Conservation (phyloP, 2,329 filamentous ascomycete genomes). For the Cryoendolithus antarcticus region DNA sequence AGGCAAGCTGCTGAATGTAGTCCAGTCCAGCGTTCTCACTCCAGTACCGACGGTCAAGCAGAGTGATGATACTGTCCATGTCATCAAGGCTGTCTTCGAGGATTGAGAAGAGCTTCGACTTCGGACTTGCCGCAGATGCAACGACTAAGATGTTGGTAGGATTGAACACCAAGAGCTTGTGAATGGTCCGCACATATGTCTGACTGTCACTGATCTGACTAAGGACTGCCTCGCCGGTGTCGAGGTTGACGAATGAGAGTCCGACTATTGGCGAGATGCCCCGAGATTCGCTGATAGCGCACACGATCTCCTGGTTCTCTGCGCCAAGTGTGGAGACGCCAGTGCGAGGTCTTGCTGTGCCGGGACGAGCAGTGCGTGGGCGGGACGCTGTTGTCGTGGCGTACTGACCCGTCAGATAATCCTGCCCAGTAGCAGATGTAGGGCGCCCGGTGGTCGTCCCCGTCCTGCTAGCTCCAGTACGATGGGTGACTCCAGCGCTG, state of each 20-base stretch:
- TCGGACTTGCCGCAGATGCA: slow-evolving; percentile 54
- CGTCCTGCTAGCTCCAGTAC: no score
- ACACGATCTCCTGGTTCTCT: slow-evolving; percentile 62
- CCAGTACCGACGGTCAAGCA: slow-evolving; percentile 70
- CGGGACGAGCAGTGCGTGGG: slow-evolving; percentile 12
- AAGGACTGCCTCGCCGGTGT: slow-evolving; percentile 70
- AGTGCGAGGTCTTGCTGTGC: slow-evolving; percentile 39
- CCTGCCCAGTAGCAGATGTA: no score
- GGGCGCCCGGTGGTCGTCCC: no score
- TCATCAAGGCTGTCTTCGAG: slow-evolving; percentile 59
- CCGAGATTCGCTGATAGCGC: slow-evolving; percentile 77
- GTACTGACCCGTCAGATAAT: neutral
- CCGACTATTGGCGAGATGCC: slow-evolving; percentile 75
- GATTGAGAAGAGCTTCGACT: slow-evolving; percentile 62
- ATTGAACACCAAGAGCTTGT: slow-evolving; percentile 71
- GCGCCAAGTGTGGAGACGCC: slow-evolving; percentile 45
- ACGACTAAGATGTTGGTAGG: slow-evolving; percentile 72
- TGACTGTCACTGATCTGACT: slow-evolving; percentile 90
- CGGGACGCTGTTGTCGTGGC: slow-evolving; percentile 11
- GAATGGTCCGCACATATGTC: slow-evolving; percentile 76
- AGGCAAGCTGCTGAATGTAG: slow-evolving; percentile 66
- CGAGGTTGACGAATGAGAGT: slow-evolving; percentile 74
- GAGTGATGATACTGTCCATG: slow-evolving; percentile 43
- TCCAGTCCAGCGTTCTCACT: slow-evolving; percentile 66
- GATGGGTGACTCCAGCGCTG: no score